Base-by-base conservation (phyloP, 176 grass and related monocot species). In the Saccharum spontaneum region DNA sequence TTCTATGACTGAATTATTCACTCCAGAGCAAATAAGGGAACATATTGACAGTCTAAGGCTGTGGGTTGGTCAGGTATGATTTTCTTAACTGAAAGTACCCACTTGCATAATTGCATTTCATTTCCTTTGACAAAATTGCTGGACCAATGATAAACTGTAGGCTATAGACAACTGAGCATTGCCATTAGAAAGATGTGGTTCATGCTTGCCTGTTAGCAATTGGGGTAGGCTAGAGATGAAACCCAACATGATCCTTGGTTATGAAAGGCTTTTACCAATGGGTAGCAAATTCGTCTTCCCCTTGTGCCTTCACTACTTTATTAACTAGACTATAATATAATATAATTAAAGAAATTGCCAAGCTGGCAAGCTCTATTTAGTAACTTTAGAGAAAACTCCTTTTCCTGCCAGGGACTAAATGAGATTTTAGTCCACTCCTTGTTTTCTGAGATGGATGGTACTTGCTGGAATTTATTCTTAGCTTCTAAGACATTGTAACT, bases 1-100 rank as follows among this genome's bases (percentile, higher is more conserved):
- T 85, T 99, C 97, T 33, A 71, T 99, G 86, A 99, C 89, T 48
- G 97, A 99, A 81, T 85, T 99, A 82, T 99, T 99, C 84, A 99
- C 97, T 78, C 94, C 92, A 57, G 97, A 99, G 84, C 97, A 99
- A 89, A 92, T 97, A 73, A 79, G 71, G 49, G 97, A 94, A 38
- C 97, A 99, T 83, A 97, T 99, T 59, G 82, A 82, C 55, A 92
- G 97, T 90, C 55, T 99, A 78, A 96, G 94, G 85, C 86, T 86
- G 78, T 99, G 94, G 94, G 90, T 99, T 91, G 97, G 97, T 84
- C 97, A 99, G 97, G 97, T 99, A 84, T 79, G 75, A 22, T 73
- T 22, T 67, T 77, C 45, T 82, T 63, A 18, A 49, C 40, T 44
- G 18, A 7, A 65, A 83, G 52, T 71, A 44, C 59, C 16, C 59